Base-by-base conservation (phyloP, 805 yeast genomes). In the Dipodascopsis tothii region DNA sequence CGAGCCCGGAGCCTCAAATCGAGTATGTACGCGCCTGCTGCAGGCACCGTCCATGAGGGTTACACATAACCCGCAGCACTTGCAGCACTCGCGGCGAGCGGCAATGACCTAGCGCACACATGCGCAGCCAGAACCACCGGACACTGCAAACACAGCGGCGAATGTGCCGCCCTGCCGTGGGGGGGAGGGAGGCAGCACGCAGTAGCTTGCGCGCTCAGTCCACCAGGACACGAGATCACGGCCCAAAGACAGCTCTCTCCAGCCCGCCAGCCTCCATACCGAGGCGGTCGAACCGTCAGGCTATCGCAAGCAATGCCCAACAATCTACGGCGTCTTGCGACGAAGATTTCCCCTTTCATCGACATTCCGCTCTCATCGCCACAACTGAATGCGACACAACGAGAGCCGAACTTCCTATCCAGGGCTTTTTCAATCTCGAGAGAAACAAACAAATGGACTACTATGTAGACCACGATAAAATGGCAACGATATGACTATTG, bases 291-390 rank as follows among this genome's bases (percentile, higher is more conserved):
- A 27, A 11, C 11, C 32, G 11, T n/a, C n/a, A 11, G 14, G 11
- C 11, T n/a, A 27, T 11, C n/a, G 32, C 32, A 27, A n/a, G n/a
- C 32, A 11, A 11, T n/a, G n/a, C n/a, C n/a, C n/a, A 11, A 27
- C n/a, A 27, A 11, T n/a, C n/a, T 27, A 27, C 32, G n/a, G 14
- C n/a, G 32, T 27, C 32, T 11, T 11, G n/a, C n/a, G n/a, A 27
- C 14, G 11, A 27, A 37, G 11, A 35, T 48, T 38, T 48, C 21
- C 16, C 52, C 52, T 35, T 48, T 48, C 52, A 48, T 48, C 52
- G 52, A 48, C 52, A 48, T 48, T 47, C 51, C 44, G 42, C 34
- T 43, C 41, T 40, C 52, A 48, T 48, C 52, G 52, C 48, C 45
- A 45, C 42, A 48, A 48, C 33, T 47, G 20, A 48, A 48, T 48